Percentiles rank a stretch among this genome's conserved stretches.
Conservation (phyloP, 305 asterid species). For the Caryopteris hybrid region DNA sequence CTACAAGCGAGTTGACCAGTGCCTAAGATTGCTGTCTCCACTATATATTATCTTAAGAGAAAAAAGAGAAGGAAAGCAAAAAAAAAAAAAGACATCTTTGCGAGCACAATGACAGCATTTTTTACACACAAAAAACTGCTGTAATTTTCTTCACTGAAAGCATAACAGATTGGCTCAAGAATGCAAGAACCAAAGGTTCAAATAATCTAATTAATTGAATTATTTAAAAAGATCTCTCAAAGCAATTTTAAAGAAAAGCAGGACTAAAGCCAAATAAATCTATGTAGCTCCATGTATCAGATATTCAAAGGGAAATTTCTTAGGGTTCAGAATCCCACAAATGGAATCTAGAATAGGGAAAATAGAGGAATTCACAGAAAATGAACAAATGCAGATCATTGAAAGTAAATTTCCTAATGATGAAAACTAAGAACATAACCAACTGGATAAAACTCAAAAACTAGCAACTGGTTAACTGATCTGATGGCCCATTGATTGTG, state of each 20-base stretch:
- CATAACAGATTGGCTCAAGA: no score
- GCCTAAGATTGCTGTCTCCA: no score
- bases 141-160: no score
- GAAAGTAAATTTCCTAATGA: conserved; percentile 2
- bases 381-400: neutral
- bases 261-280: neutral
- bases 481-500: conserved; percentile 3
- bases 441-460: neutral
- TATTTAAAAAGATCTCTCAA: no score
- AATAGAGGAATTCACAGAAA: neutral
- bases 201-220: neutral
- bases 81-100: no score
- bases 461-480: neutral
- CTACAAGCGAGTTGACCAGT: no score
- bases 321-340: no score
- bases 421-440: neutral
- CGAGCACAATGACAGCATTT: no score
- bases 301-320: no score
- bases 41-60: no score
- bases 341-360: neutral
- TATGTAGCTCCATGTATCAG: neutral
- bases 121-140: no score
- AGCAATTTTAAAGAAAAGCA: neutral
- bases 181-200: neutral
- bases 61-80: neutral